A percentile compares a stretch with the other conserved stretches of the same genome.
phyloP scores from a whole-genome alignment of 176 grass and related monocot genomes.

The Aegilops speltoides region DNA sequence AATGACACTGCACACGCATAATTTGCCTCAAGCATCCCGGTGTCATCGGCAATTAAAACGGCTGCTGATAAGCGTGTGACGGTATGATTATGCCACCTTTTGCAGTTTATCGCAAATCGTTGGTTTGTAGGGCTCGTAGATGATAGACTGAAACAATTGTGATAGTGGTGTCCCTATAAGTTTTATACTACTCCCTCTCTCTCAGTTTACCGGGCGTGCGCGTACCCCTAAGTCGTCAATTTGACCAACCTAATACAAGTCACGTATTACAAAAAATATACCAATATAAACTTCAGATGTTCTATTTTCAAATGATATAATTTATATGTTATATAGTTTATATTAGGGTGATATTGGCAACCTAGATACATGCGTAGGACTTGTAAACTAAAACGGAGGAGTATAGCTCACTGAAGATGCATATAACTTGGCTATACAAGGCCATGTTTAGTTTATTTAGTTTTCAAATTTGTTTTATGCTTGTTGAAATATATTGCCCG shows the following conservation, averaged over 20 bases:
- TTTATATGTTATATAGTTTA: no score
- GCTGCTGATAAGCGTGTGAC: neutral
- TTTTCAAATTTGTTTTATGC: neutral
- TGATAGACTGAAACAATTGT: constrained; percentile 8
- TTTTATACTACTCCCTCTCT: no score
- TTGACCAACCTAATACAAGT: no score
- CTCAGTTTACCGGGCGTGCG: no score
- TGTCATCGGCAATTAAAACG: neutral
- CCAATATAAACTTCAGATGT: no score
- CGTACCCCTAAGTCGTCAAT: no score
- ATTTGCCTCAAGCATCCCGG: neutral
- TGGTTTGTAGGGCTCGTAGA: neutral
- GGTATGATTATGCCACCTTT: neutral
- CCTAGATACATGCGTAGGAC: no score
- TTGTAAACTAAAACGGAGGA: no score
- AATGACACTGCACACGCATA: neutral
- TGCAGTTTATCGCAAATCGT: neutral
- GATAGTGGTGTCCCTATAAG: neutral
- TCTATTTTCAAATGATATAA: no score
- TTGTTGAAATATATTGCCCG: no score
- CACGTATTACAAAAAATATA: no score
- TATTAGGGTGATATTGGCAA: no score
- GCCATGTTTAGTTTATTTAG: neutral
- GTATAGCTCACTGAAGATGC: neutral
- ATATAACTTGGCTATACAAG: neutral